Percentiles rank a stretch among this genome's conserved stretches.
These are phyloP conservation scores for Rugonectria rugulosa DNA, from an alignment of 2,329 filamentous ascomycete species.

Conservation along the genomic window DNA sequence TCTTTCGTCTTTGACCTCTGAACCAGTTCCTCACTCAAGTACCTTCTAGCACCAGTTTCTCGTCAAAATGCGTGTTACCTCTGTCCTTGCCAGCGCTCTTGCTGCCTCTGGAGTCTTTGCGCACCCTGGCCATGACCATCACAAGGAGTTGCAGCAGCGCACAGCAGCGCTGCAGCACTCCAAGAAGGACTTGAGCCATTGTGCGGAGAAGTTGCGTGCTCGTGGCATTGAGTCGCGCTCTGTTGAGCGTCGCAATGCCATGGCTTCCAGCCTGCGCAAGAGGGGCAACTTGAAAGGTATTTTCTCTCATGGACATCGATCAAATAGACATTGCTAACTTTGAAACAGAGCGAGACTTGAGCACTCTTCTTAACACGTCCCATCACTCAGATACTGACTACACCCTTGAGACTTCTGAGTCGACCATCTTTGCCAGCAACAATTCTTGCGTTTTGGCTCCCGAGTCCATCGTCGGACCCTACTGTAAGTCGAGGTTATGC, in stretches of 20 bases:
- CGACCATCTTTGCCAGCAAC: conserved; percentile 48
- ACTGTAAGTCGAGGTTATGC: conserved; percentile 39
- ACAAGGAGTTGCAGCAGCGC: conserved; percentile 57
- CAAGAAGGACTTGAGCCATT: conserved; percentile 54
- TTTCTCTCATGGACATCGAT: too few relatives aligned
- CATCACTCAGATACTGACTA: conserved; percentile 48
- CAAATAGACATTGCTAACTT: too few relatives aligned
- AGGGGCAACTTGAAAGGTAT: conserved; percentile 45
- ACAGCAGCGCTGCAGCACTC: conserved; percentile 50
- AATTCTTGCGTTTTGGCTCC: conserved; percentile 57
- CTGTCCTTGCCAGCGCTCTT: conserved; percentile 22
- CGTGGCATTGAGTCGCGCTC: conserved; percentile 55
- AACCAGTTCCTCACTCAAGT: too few relatives aligned
- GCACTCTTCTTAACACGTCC: conserved; percentile 42
- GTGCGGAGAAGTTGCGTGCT: conserved; percentile 53
- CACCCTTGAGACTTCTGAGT: conserved; percentile 40
- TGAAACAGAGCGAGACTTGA: conserved; percentile 45
- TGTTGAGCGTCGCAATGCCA: conserved; percentile 52
- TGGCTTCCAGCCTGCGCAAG: conserved; percentile 51
- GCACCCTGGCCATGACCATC: conserved; percentile 58
- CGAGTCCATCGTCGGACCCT: conserved; percentile 59
- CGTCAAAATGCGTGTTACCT: conserved; percentile 22
- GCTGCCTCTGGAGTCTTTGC: conserved; percentile 39
- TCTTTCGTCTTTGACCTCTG: too few relatives aligned
- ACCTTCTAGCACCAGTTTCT: too few relatives aligned